Percentiles rank a stretch among this genome's conserved stretches.
Conservation (phyloP, 2,329 filamentous ascomycete genomes). For the Colletotrichum sp. region DNA sequence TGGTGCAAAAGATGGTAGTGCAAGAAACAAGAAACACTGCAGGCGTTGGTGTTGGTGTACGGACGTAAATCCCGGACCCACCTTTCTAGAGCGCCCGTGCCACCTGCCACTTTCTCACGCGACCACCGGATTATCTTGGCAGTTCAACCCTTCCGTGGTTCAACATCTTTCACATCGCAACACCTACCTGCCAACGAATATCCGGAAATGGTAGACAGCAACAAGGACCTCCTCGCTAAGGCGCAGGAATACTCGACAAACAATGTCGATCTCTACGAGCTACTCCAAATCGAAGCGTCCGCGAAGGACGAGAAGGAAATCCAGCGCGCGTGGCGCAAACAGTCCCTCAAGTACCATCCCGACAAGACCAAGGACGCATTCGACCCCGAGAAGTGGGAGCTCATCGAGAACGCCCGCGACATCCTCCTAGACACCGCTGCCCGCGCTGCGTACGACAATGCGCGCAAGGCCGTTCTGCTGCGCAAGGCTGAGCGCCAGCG, state of each 20-base stretch:
- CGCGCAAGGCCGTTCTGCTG: slow-evolving; percentile 72
- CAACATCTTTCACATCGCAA: not conserved
- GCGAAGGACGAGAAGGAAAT: slow-evolving; percentile 72
- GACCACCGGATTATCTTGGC: not conserved
- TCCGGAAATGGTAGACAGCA: slow-evolving; percentile 26
- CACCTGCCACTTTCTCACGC: not conserved
- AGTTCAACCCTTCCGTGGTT: not conserved
- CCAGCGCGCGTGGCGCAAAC: slow-evolving; percentile 82
- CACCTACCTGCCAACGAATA: not conserved
- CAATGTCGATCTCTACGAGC: slow-evolving; percentile 77
- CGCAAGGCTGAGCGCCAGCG: slow-evolving; percentile 74
- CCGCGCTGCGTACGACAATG: slow-evolving; percentile 79
- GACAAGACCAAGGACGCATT: slow-evolving; percentile 83
- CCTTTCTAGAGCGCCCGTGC: not conserved
- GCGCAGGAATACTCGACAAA: slow-evolving; percentile 65
- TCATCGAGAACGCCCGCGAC: slow-evolving; percentile 85
- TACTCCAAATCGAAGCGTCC: slow-evolving; percentile 71
- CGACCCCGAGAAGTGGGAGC: slow-evolving; percentile 83
- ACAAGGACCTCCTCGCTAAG: slow-evolving; percentile 56
- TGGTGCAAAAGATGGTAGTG: not conserved
- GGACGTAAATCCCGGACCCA: not conserved
- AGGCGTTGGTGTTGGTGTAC: not conserved
- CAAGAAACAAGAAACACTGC: not conserved
- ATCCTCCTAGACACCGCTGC: slow-evolving; percentile 75
- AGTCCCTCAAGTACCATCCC: slow-evolving; percentile 89